Conservation (phyloP, 345 rosid genomes). For the Odontarrhena argentea region DNA sequence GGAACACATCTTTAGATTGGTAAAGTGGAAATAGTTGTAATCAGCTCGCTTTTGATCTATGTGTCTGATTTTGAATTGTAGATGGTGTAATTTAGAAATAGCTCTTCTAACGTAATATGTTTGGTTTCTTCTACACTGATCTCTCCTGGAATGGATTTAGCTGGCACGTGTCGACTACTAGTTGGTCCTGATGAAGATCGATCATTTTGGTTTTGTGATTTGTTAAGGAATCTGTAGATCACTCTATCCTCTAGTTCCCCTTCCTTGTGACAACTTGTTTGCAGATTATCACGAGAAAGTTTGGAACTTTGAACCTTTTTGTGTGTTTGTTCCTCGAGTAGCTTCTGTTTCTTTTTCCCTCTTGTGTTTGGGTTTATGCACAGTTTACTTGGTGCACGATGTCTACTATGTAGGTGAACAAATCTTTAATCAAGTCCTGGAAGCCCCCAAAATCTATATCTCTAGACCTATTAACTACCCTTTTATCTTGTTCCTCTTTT, state of each 20-base stretch:
- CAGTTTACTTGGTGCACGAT: background rate
- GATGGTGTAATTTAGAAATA: constrained; percentile 18
- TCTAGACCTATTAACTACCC: background rate
- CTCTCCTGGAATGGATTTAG: constrained; percentile 14
- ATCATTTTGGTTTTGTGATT: constrained; percentile 1
- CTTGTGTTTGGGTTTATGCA: background rate
- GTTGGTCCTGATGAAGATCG: background rate
- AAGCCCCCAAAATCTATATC: background rate
- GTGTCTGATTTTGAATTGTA: background rate
- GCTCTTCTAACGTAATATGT: constrained; percentile 7
- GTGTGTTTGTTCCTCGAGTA: constrained; percentile 16
- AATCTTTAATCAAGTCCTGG: background rate
- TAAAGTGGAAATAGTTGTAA: constrained; percentile 8
- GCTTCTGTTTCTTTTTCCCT: background rate
- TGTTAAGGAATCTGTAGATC: constrained; percentile 21
- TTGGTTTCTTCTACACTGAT: background rate
- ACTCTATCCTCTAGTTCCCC: background rate
- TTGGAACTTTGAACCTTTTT: constrained; percentile 16
- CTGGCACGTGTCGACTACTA: constrained; percentile 16
- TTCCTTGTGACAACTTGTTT: constrained; percentile 4
- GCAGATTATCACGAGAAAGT: constrained; percentile 5
- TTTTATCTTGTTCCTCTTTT: background rate
- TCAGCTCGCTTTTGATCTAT: constrained; percentile 20
- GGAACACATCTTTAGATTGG: constrained; percentile 25
- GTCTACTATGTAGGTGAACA: constrained; percentile 1